Evolutionary conservation across 2,329 filamentous ascomycete species (phyloP).

Genomic region (Pseudogymnoascus sp.): DNA sequence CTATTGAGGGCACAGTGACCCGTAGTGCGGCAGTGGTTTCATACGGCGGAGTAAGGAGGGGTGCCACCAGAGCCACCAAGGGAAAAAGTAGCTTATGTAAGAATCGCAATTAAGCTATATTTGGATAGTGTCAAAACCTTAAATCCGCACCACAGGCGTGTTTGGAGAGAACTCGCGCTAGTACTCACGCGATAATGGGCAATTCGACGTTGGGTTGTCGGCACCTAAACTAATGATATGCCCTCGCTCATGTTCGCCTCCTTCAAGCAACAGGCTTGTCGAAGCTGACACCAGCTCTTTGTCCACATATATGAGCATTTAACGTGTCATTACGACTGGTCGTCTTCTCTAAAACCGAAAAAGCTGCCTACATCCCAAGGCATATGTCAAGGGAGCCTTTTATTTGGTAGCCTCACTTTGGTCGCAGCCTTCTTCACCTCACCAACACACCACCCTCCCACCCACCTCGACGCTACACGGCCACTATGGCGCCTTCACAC

Average conservation of each 20-base stretch:
- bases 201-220: constrained; percentile 7
- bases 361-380: background rate
- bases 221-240: constrained; percentile 1
- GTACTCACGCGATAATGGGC: constrained; percentile 6
- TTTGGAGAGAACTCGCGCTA: constrained; percentile 1
- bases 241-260: constrained; percentile 1
- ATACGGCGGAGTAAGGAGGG: background rate
- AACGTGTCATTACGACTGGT: background rate
- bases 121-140: background rate
- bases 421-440: background rate
- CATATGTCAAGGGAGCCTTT: background rate
- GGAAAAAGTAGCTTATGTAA: background rate
- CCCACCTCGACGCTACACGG: background rate
- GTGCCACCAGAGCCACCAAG: background rate
- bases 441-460: background rate
- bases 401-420: constrained; percentile 5
- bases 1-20: background rate
- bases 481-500: constrained; percentile 15
- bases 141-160: constrained; percentile 2
- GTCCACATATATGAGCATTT: constrained; percentile 1
- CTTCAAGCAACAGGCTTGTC: constrained; percentile 6
- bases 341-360: background rate
- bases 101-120: background rate
- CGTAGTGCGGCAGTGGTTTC: background rate
- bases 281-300: background rate